Conservation (phyloP, 345 rosid genomes). For the Bretschneidera sinensis region DNA sequence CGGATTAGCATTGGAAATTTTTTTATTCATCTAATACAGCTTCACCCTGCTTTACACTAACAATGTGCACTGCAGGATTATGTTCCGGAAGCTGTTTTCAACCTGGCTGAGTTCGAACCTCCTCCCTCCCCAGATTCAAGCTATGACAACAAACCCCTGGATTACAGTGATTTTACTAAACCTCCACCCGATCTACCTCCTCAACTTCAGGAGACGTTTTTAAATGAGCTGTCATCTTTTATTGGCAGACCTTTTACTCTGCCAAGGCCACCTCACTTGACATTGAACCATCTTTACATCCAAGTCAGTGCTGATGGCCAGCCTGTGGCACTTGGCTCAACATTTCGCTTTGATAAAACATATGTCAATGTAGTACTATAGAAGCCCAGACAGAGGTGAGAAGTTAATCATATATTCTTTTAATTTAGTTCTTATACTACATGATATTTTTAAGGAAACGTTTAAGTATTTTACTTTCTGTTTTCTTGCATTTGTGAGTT, state of each 20-base stretch:
- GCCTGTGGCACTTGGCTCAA: conserved; percentile 35
- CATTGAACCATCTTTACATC: conserved; percentile 35
- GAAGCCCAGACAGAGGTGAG: conserved; percentile 32
- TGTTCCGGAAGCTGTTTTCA: conserved; percentile 36
- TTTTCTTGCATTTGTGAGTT: no score
- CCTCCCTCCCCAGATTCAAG: conserved; percentile 66
- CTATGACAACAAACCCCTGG: no score
- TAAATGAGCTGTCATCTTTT: conserved; percentile 16
- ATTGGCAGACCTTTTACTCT: conserved; percentile 7
- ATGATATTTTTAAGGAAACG: no score
- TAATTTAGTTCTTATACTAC: no score
- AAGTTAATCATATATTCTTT: no score
- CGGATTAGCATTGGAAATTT: neutral
- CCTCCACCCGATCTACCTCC: conserved; percentile 52
- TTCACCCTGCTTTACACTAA: neutral
- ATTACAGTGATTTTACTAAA: conserved; percentile 40
- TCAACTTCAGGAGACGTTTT: conserved; percentile 27
- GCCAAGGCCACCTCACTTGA: conserved; percentile 30
- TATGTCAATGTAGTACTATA: conserved; percentile 39
- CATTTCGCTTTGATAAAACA: conserved; percentile 36
- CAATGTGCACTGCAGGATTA: conserved; percentile 28
- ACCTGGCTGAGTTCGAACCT: conserved; percentile 38
- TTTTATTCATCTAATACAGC: neutral
- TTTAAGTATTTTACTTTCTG: no score
- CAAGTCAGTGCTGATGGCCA: conserved; percentile 18